phyloP scores from a whole-genome alignment of 163 green algal genomes.

The Scenedesmus sp. region DNA sequence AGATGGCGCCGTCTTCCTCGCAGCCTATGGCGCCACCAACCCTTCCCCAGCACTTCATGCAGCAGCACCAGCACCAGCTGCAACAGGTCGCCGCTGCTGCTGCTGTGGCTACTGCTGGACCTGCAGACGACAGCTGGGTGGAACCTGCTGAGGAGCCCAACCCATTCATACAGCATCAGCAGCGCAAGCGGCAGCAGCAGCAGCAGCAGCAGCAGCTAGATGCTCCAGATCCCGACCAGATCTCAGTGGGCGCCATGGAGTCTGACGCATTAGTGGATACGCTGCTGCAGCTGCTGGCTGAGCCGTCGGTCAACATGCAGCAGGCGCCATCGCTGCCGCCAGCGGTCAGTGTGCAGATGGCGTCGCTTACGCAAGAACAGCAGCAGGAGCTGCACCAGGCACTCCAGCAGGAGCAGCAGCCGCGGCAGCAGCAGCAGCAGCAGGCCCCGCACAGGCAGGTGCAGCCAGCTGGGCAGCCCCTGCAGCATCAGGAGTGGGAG shows the following conservation, averaged over 20 bases:
- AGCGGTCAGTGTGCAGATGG: neutral
- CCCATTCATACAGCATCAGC: neutral
- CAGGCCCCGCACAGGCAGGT: neutral
- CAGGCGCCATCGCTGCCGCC: neutral
- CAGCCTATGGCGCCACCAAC: neutral
- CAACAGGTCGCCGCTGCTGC: neutral
- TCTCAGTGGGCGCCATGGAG: conserved; percentile 2
- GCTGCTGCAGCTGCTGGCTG: conserved; percentile 32
- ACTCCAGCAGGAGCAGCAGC: neutral
- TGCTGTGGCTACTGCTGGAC: neutral
- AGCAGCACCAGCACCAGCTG: neutral
- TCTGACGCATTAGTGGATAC: conserved; percentile 29
- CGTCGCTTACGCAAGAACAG: neutral
- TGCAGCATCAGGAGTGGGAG: neutral
- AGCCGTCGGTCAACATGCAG: neutral
- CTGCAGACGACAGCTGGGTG: neutral
- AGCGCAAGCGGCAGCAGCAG: neutral
- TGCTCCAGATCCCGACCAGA: neutral
- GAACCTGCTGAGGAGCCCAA: neutral
- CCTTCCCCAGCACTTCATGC: neutral
- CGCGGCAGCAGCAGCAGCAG: neutral
- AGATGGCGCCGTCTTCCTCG: neutral
- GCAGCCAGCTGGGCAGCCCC: neutral
- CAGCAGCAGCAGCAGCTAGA: conserved; percentile 18
- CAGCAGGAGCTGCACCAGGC: conserved; percentile 30